Base-by-base conservation (phyloP, 139 green algal species). In the Tetradesmus obliquus region DNA sequence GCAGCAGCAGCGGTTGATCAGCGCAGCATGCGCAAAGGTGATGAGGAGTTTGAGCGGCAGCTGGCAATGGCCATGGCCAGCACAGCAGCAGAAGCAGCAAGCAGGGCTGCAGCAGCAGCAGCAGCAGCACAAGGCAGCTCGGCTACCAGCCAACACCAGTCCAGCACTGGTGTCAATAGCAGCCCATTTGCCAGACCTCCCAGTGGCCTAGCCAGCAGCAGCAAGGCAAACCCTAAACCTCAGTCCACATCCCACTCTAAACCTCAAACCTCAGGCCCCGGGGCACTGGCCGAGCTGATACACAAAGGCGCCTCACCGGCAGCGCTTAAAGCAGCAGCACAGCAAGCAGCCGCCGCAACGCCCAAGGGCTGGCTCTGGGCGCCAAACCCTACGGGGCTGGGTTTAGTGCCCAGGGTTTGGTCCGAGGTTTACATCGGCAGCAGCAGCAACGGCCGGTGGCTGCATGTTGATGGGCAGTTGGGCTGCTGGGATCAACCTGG, bases 11-110 rank as follows among this genome's bases (percentile, higher is more conserved):
- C 24, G 24, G 57, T 53, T 1, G 55, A 22, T 3, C 87, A 15
- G 79, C 24, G 22, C 79, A 87, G 19, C 32, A 51, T 22, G 51
- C 51, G 45, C 17, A 92, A 90, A 24, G 96, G 97, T 1, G 97
- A 99, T 53, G 92, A 97, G n/a, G 97, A 99, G 84, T 97, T 97
- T 88, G 97, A 99, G 88, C 94, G 93, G 55, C 92, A 99, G 94
- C 90, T 99, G 54, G 94, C 94, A 22, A 95, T 98, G 90, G 97
- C 97, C 0, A 86, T 99, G 83, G 89, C 93, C 5, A 96, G 96
- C 20, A 97, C 96, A 66, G 91, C 92, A 53, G 87, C 90, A 12
- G 94, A 94, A 60, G 90, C 92, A 55, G 86, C 84, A 51, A 94
- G 84, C n/a, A 79, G 71, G 58, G 17, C 91, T 57, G 74, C 45